Evolutionary conservation across 2,329 filamentous ascomycete genomes (phyloP), one percentile per base, ranked within the genome.

Genomic region (Talaromyces rugulosus): DNA sequence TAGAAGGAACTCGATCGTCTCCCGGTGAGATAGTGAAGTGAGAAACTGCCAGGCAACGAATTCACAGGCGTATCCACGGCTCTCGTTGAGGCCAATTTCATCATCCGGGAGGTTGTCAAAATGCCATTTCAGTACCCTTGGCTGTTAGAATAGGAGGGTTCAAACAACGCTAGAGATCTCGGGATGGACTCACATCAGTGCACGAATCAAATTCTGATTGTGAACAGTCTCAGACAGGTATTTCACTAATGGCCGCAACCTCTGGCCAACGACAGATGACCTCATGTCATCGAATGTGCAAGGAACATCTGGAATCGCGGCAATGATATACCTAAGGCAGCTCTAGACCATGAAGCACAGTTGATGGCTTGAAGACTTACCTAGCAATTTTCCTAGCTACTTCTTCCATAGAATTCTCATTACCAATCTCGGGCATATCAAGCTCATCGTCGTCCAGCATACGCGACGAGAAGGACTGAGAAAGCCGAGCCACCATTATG

Each of bases 41-140:
- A 87, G 72, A 62, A 86, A 86, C 58, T 85, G 81, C 83, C 84
- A 86, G n/a, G 85, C 85, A 7, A 87, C 81, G 61, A 84, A 81
- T 71, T 87, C 85, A 67, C 85, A 87, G 5, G 85, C 84, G 68
- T 81, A 78, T 14, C 81, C 84, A 65, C 84, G 78, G 9, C 82
- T 82, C 67, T 83, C 78, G 60, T 85, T 84, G 31, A 87, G 74
- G 0, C 82, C 84, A 62, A 81, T 79, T 63, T 86, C 83, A 56
- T 83, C 81, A 55, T 80, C 73, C 50, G 82, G 80, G 3, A 79
- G 71, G 12, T 79, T 79, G 18, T 75, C 74, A 67, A 86, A 87
- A 58, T 86, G 80, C 67, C 81, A 84, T 71, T 84, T 85, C 50
- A 86, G 68, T 16, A 84, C 83, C 69, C 84, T 86, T 54, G 7